Conservation (phyloP, 2,329 filamentous ascomycete species). For the Trichophyton equinum region DNA sequence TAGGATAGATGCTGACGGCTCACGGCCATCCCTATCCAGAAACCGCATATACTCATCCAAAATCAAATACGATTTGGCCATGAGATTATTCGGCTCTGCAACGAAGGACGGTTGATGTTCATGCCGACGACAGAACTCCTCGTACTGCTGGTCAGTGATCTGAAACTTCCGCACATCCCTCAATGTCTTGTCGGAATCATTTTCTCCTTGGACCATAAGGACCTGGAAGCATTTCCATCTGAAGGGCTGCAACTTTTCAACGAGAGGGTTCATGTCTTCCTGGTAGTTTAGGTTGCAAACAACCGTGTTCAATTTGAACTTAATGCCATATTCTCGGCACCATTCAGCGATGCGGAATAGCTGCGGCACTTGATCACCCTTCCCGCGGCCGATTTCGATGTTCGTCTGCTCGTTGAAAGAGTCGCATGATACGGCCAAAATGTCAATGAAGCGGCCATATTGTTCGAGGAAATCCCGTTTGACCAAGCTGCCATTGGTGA, state of each 20-base stretch:
- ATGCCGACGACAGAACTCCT: conserved; percentile 36
- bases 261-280: conserved; percentile 37
- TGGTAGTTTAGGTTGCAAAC: conserved; percentile 38
- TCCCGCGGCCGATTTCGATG: conserved; percentile 39
- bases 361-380: conserved; percentile 35
- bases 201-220: conserved; percentile 42
- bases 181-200: conserved; percentile 33
- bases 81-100: conserved; percentile 39
- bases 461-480: conserved; percentile 32
- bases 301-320: conserved; percentile 48
- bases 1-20: conserved; percentile 28
- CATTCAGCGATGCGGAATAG: conserved; percentile 35
- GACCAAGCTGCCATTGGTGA: conserved; percentile 42
- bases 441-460: conserved; percentile 38
- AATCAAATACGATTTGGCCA: conserved; percentile 41
- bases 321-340: conserved; percentile 38
- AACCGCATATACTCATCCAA: conserved; percentile 43
- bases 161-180: conserved; percentile 34
- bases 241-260: conserved; percentile 35
- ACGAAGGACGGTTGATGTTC: conserved; percentile 32
- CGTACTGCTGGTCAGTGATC: conserved; percentile 38
- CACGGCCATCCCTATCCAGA: conserved; percentile 33
- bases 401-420: conserved; percentile 42
- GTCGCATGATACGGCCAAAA: conserved; percentile 45
- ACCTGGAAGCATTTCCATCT: conserved; percentile 47